Evolutionary conservation across 2,329 filamentous ascomycete species (phyloP), one percentile per base, ranked within the genome.

Genomic region (Exophiala spinifera): DNA sequence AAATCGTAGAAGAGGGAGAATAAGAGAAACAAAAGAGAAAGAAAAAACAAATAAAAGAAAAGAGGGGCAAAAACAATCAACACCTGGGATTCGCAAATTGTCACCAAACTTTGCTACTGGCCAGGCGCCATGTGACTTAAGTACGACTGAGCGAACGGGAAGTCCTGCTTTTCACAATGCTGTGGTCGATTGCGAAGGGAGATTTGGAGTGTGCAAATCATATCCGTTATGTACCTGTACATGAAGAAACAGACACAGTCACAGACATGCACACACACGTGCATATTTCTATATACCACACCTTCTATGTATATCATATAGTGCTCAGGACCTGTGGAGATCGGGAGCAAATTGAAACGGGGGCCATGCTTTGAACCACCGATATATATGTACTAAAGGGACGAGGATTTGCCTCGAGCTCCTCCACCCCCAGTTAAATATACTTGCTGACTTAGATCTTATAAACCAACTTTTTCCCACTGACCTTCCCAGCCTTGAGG

Each of bases 381-480:
- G n/a, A n/a, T n/a, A n/a, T n/a, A n/a, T n/a, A n/a, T n/a, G n/a
- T n/a, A n/a, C n/a, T n/a, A n/a, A n/a, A n/a, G n/a, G n/a, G n/a
- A n/a, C n/a, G n/a, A n/a, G n/a, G n/a, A n/a, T n/a, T n/a, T n/a
- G n/a, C n/a, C n/a, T n/a, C n/a, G n/a, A n/a, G n/a, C n/a, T n/a
- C n/a, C n/a, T n/a, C n/a, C n/a, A n/a, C n/a, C n/a, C n/a, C n/a
- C n/a, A n/a, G n/a, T n/a, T n/a, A n/a, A n/a, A n/a, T n/a, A n/a
- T n/a, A n/a, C n/a, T n/a, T n/a, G n/a, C n/a, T n/a, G n/a, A n/a
- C 23, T 31, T 11, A 31, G 46, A 76, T 65, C 36, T 65, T 67
- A 63, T 78, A 79, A 8, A 79, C 76, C 60, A 80, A 58, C 67
- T 80, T 80, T 59, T 67, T 63, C 5, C 73, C 75, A 55, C 72